Base-by-base conservation (phyloP, 2,329 filamentous ascomycete genomes). In the Furcasterigmium furcatum region DNA sequence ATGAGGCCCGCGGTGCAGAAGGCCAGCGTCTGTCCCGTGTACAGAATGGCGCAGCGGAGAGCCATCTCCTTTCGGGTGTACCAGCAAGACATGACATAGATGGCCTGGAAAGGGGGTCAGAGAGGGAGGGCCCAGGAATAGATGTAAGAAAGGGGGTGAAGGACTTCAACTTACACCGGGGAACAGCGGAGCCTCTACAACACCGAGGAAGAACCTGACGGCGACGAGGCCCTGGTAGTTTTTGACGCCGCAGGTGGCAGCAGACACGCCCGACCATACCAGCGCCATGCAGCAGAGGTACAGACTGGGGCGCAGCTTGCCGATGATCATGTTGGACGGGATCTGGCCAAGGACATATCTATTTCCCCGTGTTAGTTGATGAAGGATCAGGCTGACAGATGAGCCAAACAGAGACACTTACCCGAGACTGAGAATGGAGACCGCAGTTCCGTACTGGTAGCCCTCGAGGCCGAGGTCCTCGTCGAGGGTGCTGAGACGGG, bases 281-380 rank as follows among this genome's bases (percentile, higher is more conserved):
- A 52, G 24, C 2, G 50, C 52, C 45, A 52, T 52, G 3, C 39
- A 44, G 24, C 50, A 52, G 6, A 54, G 48, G 18, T 54, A 52
- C 2, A 54, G n/a, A 41, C 46, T 49, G 2, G 52, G 52, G 5
- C 50, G 40, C 5, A 52, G 43, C 30, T 50, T 48, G 14, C 47
- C 47, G 6, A 54, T 50, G 13, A 54, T 52, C 52, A 54, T 54
- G 21, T 52, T 51, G 6, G 52, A 34, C 18, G 70, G 71, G 10
- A 73, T 61, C 44, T 59, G 40, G 10, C 50, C 32, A 46, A 60
- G 47, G 40, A 65, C 18, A 5, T 34, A 35, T 4, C 32, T 18
- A 13, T 27, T n/a, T n/a, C n/a, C n/a, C n/a, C n/a, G n/a, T n/a
- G n/a, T n/a, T n/a, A n/a, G n/a, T n/a, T n/a, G n/a, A n/a, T n/a